Evolutionary conservation across 306 rosid species (phyloP).

Genomic region (Citrullus amarus): DNA sequence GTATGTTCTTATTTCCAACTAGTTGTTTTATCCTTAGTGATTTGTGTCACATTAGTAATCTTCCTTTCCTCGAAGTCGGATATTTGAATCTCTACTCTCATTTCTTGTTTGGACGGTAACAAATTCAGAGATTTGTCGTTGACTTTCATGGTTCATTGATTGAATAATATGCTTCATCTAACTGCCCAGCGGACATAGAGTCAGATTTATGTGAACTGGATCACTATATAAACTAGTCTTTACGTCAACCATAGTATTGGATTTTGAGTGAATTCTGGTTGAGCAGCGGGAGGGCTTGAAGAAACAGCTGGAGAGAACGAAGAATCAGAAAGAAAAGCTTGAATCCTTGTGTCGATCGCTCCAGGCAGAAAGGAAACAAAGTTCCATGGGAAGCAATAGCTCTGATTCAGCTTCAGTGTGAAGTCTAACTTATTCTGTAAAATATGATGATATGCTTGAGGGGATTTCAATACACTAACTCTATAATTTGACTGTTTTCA

Average conservation of each 20-base stretch:
- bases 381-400: constrained; percentile 37
- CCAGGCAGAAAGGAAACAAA: constrained; percentile 84
- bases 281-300: constrained; percentile 73
- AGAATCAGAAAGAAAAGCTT: constrained; percentile 78
- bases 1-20: not conserved
- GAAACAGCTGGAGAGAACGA: constrained; percentile 71
- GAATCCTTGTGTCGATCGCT: constrained; percentile 85
- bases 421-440: not conserved
- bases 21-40: not conserved
- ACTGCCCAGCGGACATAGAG: not conserved
- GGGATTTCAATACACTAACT: not conserved
- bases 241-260: not conserved
- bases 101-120: not conserved
- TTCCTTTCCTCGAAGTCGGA: not conserved
- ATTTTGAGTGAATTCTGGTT: constrained; percentile 8
- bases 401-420: constrained; percentile 33
- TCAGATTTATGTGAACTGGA: not conserved
- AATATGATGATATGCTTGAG: not conserved
- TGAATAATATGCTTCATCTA: not conserved
- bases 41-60: not conserved
- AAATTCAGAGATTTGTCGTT: not conserved
- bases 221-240: not conserved
- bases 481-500: not conserved
- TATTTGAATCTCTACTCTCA: not conserved
- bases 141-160: not conserved